These are phyloP conservation scores for Fomes fomentarius DNA, from an alignment of 1,284 basidiomycete genomes.

Conservation along the genomic window DNA sequence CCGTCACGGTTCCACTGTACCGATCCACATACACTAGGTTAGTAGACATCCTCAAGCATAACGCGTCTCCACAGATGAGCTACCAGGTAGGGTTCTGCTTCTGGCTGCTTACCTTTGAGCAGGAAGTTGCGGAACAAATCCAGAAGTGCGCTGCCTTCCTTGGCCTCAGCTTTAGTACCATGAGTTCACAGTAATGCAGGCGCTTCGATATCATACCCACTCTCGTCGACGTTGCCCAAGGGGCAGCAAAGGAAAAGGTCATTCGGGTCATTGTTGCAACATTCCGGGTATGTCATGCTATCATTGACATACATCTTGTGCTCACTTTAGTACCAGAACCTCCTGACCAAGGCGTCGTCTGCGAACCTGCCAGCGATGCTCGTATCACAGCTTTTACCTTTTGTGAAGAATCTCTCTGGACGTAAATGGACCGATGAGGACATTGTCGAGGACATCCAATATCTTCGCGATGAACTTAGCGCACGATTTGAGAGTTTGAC, in stretches of 20 bases:
- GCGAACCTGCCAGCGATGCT: slow-evolving; percentile 93
- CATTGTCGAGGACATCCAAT: slow-evolving; percentile 89
- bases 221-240: slow-evolving; percentile 85
- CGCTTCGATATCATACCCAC: slow-evolving; percentile 91
- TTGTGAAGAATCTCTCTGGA: slow-evolving; percentile 80
- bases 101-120: slow-evolving; percentile 94
- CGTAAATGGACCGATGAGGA: slow-evolving; percentile 97
- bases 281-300: slow-evolving; percentile 73
- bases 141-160: slow-evolving; percentile 62
- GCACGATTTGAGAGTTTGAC: slow-evolving; percentile 87
- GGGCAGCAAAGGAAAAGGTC: slow-evolving; percentile 96
- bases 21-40: slow-evolving; percentile 50
- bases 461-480: slow-evolving; percentile 82
- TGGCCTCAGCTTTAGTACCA: too few species aligned
- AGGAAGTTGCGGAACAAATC: slow-evolving; percentile 81
- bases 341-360: slow-evolving; percentile 80
- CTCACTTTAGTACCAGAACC: slow-evolving; percentile 73
- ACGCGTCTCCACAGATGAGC: slow-evolving; percentile 88
- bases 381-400: slow-evolving; percentile 85
- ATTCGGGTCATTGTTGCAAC: slow-evolving; percentile 94
- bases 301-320: too few species aligned
- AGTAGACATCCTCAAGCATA: slow-evolving; percentile 77
- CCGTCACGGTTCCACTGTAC: not conserved
- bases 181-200: too few species aligned
- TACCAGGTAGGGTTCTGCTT: slow-evolving; percentile 93